These are phyloP conservation scores for Hypoxylon fragiforme DNA, from an alignment of 495 filamentous ascomycete species.

Conservation along the genomic window DNA sequence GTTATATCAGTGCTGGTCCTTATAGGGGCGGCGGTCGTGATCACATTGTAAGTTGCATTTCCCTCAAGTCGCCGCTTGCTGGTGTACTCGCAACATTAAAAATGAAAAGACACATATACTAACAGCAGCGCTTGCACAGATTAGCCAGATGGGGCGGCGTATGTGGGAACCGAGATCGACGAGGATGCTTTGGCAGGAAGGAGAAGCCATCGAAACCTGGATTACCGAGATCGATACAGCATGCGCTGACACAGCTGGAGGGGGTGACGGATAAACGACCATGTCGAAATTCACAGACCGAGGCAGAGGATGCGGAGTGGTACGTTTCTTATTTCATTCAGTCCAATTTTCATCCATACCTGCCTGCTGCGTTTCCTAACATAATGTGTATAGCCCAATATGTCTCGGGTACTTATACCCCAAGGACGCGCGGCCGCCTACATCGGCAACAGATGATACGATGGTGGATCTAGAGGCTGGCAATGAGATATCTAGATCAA, in stretches of 20 bases:
- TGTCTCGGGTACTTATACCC: constrained; percentile 23
- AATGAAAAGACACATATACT: too few species aligned
- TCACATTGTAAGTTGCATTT: constrained; percentile 9
- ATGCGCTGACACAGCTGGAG: constrained; percentile 20
- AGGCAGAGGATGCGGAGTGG: constrained; percentile 22
- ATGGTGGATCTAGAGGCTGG: constrained; percentile 16
- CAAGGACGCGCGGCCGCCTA: background rate
- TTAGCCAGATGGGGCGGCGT: constrained; percentile 9
- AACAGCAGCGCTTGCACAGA: constrained; percentile 2
- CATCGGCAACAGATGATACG: constrained; percentile 1
- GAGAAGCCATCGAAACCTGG: constrained; percentile 3
- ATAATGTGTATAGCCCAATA: constrained; percentile 15
- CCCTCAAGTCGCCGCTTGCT: background rate
- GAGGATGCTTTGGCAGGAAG: background rate
- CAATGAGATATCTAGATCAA: constrained; percentile 1
- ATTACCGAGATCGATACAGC: constrained; percentile 18
- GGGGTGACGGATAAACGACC: constrained; percentile 16
- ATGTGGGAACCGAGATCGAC: background rate
- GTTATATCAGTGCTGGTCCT: constrained; percentile 3
- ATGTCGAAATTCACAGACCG: constrained; percentile 9
- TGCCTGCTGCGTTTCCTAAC: background rate
- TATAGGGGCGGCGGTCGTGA: constrained; percentile 3
- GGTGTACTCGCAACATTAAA: background rate
- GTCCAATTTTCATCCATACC: too few species aligned
- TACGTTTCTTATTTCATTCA: constrained; percentile 3